Percentiles rank a stretch among this genome's conserved stretches.
These are phyloP conservation scores for Solanum appendiculatum DNA, from an alignment of 257 asterid genomes.

Conservation along the genomic window DNA sequence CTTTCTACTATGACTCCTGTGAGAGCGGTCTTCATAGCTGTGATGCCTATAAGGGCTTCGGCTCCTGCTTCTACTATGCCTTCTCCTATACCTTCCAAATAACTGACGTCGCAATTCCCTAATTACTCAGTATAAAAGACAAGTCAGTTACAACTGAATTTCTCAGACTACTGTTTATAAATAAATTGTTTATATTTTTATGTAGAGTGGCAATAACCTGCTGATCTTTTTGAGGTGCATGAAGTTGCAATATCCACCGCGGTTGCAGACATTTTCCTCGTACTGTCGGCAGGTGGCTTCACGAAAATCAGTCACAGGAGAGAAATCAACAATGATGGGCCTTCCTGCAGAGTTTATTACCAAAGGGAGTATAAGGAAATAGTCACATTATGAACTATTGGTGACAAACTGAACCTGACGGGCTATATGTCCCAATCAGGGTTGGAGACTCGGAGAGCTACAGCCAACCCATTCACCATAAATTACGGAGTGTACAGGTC, in stretches of 20 bases:
- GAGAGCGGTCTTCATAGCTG: conserved; percentile 75
- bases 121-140: neutral
- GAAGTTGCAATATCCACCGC: conserved; percentile 99
- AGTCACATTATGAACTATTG: neutral
- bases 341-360: conserved; percentile 49
- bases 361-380: neutral
- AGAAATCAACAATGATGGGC: conserved; percentile 90
- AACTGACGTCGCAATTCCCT: conserved; percentile 78
- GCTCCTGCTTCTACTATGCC: conserved; percentile 62
- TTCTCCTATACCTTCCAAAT: conserved; percentile 57
- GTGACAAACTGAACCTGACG: neutral
- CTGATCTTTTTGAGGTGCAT: conserved; percentile 95
- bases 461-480: neutral
- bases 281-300: conserved; percentile 99
- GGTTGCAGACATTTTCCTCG: conserved; percentile 88
- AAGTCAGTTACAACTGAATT: neutral
- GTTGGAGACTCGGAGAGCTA: neutral
- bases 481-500: neutral
- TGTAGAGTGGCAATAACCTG: conserved; percentile 30
- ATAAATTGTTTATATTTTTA: neutral
- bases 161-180: neutral
- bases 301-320: conserved; percentile 95
- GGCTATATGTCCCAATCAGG: neutral
- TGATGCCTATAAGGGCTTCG: conserved; percentile 87
- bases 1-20: conserved; percentile 70